A percentile compares a stretch with the other conserved stretches of the same genome.
Evolutionary conservation across 257 asterid genomes (phyloP).

Genomic region (Petunia secreta): DNA sequence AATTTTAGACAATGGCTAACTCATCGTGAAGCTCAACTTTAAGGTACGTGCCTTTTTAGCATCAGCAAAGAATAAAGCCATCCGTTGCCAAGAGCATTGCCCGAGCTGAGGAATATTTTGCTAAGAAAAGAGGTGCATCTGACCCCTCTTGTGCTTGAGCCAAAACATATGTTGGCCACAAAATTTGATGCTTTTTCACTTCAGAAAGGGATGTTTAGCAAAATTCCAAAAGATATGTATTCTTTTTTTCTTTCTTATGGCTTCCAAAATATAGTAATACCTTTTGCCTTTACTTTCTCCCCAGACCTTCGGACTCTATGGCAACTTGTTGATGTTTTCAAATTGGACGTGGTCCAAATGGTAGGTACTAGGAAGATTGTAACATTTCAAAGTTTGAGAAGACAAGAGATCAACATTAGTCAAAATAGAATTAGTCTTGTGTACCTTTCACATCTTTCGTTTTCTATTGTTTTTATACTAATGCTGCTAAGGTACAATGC

Average conservation of each 20-base stretch:
- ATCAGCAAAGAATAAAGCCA: slow-evolving; percentile 54
- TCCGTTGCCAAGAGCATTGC: slow-evolving; percentile 63
- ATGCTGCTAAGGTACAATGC: neutral
- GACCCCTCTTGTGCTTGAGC: slow-evolving; percentile 45
- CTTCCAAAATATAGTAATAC: slow-evolving; percentile 30
- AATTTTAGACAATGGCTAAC: slow-evolving; percentile 67
- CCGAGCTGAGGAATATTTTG: slow-evolving; percentile 74
- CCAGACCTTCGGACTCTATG: neutral
- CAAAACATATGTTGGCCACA: slow-evolving; percentile 25
- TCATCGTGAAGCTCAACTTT: slow-evolving; percentile 56
- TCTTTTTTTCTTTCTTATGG: slow-evolving; percentile 21
- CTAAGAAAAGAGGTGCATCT: slow-evolving; percentile 63
- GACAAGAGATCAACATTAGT: slow-evolving; percentile 19
- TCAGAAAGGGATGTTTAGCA: slow-evolving; percentile 31
- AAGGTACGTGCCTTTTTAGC: slow-evolving; percentile 67
- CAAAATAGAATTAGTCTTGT: neutral
- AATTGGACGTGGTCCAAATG: slow-evolving; percentile 44
- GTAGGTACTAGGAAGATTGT: slow-evolving; percentile 28
- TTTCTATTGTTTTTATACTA: neutral
- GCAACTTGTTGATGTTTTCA: slow-evolving; percentile 33
- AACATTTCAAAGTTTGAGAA: slow-evolving; percentile 29
- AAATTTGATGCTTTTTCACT: slow-evolving; percentile 25
- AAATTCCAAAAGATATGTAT: slow-evolving; percentile 17
- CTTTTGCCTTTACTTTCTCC: neutral
- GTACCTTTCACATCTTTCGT: neutral